Evolutionary conservation across 2,329 filamentous ascomycete species (phyloP).

Genomic region (Botryotinia calthae): DNA sequence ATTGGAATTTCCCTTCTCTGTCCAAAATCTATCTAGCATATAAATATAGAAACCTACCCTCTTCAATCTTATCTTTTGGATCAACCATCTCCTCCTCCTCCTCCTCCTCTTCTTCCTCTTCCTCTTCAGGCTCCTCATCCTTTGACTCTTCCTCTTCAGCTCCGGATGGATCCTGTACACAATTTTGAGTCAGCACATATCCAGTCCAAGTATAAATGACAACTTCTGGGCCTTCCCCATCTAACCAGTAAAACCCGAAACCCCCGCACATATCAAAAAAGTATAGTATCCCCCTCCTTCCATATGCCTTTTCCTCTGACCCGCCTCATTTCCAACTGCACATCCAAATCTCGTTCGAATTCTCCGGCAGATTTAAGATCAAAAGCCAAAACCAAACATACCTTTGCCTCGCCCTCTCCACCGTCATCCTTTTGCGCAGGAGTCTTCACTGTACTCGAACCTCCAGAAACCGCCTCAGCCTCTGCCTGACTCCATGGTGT

Average conservation of each 20-base stretch:
- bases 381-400: not conserved
- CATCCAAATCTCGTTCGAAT: not conserved
- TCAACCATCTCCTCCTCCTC: conserved; percentile 75
- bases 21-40: not conserved
- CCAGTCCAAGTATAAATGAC: not conserved
- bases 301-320: not conserved
- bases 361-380: not conserved
- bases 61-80: conserved; percentile 82
- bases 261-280: conserved; percentile 13
- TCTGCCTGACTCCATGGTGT: conserved; percentile 63
- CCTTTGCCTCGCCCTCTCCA: conserved; percentile 42
- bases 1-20: not conserved
- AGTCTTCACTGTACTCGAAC: conserved; percentile 41
- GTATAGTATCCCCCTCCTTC: not conserved
- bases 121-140: conserved; percentile 46
- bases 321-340: not conserved
- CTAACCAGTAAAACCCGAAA: not conserved
- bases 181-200: not conserved
- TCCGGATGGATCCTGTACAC: conserved; percentile 28
- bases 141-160: conserved; percentile 38
- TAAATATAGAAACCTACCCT: conserved; percentile 65
- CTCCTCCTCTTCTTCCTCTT: conserved; percentile 47
- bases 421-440: conserved; percentile 48
- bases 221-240: not conserved
- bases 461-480: conserved; percentile 51